Evolutionary conservation across 257 asterid genomes (phyloP), one percentile per base, ranked within the genome.

Genomic region (Solanum dulcamara): DNA sequence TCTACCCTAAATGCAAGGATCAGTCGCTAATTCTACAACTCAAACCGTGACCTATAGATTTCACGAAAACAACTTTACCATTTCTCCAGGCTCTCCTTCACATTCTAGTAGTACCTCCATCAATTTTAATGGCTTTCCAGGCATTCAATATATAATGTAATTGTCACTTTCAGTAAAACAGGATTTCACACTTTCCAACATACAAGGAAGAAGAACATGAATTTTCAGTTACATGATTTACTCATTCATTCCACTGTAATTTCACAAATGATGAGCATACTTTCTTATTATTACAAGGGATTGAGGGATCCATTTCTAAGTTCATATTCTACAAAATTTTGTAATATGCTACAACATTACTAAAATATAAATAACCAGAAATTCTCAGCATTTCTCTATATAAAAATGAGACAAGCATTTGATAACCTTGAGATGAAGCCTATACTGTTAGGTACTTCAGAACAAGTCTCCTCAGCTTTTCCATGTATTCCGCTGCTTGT

Each of bases 401-500:
- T 24, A 83, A 83, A 64, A 12, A 62, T n/a, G 81, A 72, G 68
- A 82, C 35, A 3, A 40, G 50, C 14, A 67, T 7, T 32, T 33
- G 51, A 40, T 60, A 55, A 7, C 10, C 33, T 28, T 60, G n/a
- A 70, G 81, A 60, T 37, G 64, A 32, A 51, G 12, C n/a, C 92
- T 90, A 93, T 55, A 92, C 92, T 3, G 98, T 93, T 67, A 96
- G 85, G 84, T 96, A 96, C 93, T 96, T 96, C 67, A 96, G 90
- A 92, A 96, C 92, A 30, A 90, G 87, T 72, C 91, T 90, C 7
- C 99, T 95, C 82, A 96, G 88, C 94, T 94, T 96, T 87, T 92
- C 91, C 99, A 96, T 96, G 80, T 91, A 93, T 26, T 91, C 94
- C 30, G 98, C 99, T 30, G 93, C 98, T 88, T 91, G 93, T 81